A percentile compares a stretch with the other conserved stretches of the same genome.
These are phyloP conservation scores for Septoria petroselini DNA, from an alignment of 2,329 filamentous ascomycete species.

Conservation along the genomic window DNA sequence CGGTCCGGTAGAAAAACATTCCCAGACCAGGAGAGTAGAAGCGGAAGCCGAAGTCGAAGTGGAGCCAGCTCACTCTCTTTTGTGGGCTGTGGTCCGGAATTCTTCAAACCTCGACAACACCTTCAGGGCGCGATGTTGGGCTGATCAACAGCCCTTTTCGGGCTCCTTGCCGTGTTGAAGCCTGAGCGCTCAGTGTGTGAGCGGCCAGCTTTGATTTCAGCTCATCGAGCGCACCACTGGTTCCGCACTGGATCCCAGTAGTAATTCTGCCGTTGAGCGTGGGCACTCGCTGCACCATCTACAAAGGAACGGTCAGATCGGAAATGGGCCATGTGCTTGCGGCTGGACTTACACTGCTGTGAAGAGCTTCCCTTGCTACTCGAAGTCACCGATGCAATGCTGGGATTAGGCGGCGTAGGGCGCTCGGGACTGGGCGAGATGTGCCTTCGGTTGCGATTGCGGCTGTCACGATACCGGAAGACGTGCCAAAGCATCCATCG, in stretches of 20 bases:
- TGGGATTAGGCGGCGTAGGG: constrained; percentile 13
- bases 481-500: constrained; percentile 54
- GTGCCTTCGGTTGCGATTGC: constrained; percentile 37
- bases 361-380: constrained; percentile 6
- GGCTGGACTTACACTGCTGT: constrained; percentile 11
- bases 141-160: too few species aligned
- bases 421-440: constrained; percentile 27
- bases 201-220: background rate
- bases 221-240: constrained; percentile 25
- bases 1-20: too few species aligned
- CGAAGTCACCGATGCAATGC: constrained; percentile 16
- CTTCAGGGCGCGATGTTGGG: background rate
- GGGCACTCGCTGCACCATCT: constrained; percentile 6
- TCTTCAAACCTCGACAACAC: background rate
- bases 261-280: constrained; percentile 24
- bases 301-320: background rate
- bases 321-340: constrained; percentile 6
- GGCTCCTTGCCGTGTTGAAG: background rate
- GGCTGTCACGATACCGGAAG: constrained; percentile 48
- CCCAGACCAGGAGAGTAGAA: background rate
- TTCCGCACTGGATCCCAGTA: constrained; percentile 38
- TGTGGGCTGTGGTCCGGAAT: background rate
- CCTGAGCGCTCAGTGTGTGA: too few species aligned
- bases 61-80: constrained; percentile 4
- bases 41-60: background rate